Percentiles rank a stretch among this genome's conserved stretches.
phyloP scores from a whole-genome alignment of 108 stramenopile genomes.

The Skeletonema potamos region DNA sequence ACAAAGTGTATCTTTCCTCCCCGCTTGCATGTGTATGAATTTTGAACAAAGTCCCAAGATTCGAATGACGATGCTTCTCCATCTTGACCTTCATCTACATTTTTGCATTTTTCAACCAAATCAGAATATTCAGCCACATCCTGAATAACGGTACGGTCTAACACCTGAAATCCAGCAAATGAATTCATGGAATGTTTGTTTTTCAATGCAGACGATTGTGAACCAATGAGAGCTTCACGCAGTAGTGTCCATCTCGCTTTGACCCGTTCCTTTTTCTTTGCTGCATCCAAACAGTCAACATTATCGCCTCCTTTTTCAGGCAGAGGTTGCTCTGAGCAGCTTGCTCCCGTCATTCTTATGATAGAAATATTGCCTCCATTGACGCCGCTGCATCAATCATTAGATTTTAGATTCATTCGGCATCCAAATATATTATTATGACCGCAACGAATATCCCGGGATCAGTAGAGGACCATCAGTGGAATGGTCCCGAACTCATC shows the following conservation, averaged over 20 bases:
- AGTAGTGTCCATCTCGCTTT: slow-evolving; percentile 70
- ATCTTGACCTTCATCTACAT: slow-evolving; percentile 1
- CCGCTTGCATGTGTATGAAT: slow-evolving; percentile 16
- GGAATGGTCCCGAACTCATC: no score
- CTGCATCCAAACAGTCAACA: neutral
- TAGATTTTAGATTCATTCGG: no score
- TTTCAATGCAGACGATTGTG: neutral
- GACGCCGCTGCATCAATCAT: no score
- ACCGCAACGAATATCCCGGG: no score
- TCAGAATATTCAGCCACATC: neutral
- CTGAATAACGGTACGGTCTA: slow-evolving; percentile 24
- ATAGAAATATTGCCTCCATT: no score
- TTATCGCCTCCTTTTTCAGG: no score
- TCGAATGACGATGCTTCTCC: neutral
- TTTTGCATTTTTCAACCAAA: neutral
- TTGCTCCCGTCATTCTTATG: neutral
- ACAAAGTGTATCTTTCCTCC: slow-evolving; percentile 16
- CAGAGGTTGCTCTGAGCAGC: neutral
- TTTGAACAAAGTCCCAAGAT: slow-evolving; percentile 22
- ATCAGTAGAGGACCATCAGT: no score
- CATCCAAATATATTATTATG: no score
- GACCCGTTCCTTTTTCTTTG: slow-evolving; percentile 11
- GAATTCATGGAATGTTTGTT: slow-evolving; percentile 60
- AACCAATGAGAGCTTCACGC: slow-evolving; percentile 51
- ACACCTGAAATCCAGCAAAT: slow-evolving; percentile 63